Evolutionary conservation across 78 protist genomes (phyloP).

Genomic region (Dictyostelium discoideum): DNA sequence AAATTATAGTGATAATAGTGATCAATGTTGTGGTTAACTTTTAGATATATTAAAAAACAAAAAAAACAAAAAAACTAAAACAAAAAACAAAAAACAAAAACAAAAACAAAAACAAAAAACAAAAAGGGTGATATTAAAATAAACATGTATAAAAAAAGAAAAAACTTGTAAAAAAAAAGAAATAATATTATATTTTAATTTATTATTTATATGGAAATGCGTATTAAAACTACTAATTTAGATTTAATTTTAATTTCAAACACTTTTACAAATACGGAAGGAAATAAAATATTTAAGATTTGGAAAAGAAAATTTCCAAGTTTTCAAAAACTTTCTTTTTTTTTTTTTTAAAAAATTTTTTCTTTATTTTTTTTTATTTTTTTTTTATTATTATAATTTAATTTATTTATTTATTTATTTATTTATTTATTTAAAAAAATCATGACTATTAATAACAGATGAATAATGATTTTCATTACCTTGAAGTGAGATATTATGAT

Average conservation of each 20-base stretch:
- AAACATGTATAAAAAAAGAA: neutral
- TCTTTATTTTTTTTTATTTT: no score
- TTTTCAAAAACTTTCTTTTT: no score
- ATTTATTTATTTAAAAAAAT: slow-evolving; percentile 24
- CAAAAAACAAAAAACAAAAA: no score
- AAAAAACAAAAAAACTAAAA: neutral
- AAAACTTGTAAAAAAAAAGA: neutral
- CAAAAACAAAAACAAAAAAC: neutral
- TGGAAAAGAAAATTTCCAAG: no score
- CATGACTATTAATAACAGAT: neutral
- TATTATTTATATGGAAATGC: no score
- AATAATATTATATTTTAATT: neutral
- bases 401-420: neutral
- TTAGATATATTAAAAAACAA: no score
- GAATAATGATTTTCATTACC: slow-evolving; percentile 34
- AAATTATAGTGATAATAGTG: slow-evolving; percentile 20
- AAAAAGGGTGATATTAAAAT: neutral
- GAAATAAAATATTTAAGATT: no score
- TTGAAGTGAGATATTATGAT: slow-evolving; percentile 37
- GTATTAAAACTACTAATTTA: no score
- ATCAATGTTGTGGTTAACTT: slow-evolving; percentile 24
- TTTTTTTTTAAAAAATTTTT: no score
- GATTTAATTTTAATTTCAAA: no score
- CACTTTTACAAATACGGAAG: no score
- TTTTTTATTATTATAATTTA: no score